Evolutionary conservation across 352 stramenopile species (phyloP), one percentile per base, ranked within the genome.

Genomic region (Globisporangium solare): DNA sequence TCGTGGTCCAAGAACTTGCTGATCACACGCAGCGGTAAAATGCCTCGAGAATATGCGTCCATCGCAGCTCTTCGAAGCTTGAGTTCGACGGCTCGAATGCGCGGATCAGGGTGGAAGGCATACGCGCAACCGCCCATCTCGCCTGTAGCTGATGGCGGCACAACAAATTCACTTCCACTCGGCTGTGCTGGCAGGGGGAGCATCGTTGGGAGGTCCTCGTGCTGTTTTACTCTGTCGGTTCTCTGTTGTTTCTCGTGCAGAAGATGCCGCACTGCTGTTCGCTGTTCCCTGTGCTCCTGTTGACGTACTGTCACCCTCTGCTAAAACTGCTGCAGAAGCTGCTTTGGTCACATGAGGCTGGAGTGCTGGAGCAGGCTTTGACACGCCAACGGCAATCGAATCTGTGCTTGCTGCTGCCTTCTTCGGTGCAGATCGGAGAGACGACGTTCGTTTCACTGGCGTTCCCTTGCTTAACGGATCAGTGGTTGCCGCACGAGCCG

Each of bases 31-130:
- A 94, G 47, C 2, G 94, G 84, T 13, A 94, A 52, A 14, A 91
- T 64, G 0, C 88, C 86, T 7, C 84, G 77, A 3, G 77, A 59
- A 32, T 90, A 86, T 21, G 89, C 70, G 32, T 88, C 80, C 1
- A 89, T 52, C 5, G 79, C 85, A 8, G 79, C 85, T 50, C 76
- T 74, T 0, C 84, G 81, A 7, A 97, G 50, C 61, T 96, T 97
- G 45, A 95, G 75, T 66, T 97, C 89, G 8, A 94, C 78, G 1
- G 79, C 69, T 17, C 86, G 81, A 40, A 92, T 82, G 48, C 88
- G 82, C 3, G 87, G 84, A 60, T 97, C 85, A 11, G 67, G 61
- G 47, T 76, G 71, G 63, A 95, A 97, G 4, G 83, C 51, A 59
- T 97, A 97, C 8, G 75, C 70, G 57, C 90, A 97, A 51, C 88